Evolutionary conservation across 1,284 basidiomycete species (phyloP).

Genomic region (Chalciporus sp.): DNA sequence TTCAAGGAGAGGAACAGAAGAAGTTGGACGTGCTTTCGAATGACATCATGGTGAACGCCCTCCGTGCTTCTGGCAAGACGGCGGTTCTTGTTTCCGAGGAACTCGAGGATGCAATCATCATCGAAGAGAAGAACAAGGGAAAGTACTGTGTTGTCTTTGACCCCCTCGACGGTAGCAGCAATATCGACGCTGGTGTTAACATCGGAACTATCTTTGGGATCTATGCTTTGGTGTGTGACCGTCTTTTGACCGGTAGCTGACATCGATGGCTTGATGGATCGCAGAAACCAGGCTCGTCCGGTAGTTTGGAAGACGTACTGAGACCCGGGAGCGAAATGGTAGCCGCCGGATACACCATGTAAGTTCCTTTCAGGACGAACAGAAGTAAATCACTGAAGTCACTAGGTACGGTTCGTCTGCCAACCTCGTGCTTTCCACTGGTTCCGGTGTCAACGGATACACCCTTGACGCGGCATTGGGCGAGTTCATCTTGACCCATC

Average conservation of each 20-base stretch:
- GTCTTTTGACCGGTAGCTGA: not conserved
- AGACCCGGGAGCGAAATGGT: constrained; percentile 97
- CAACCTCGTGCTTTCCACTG: constrained; percentile 95
- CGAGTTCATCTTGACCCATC: constrained; percentile 99
- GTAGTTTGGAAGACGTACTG: constrained; percentile 85
- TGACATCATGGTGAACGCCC: constrained; percentile 98
- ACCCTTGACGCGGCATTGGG: constrained; percentile 95
- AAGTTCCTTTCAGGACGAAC: constrained; percentile 33
- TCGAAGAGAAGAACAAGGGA: constrained; percentile 78
- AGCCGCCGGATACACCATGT: constrained; percentile 96
- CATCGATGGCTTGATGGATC: not conserved
- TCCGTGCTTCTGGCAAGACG: constrained; percentile 92
- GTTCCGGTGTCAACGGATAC: constrained; percentile 97
- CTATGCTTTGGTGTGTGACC: constrained; percentile 77
- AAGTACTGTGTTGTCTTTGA: constrained; percentile 98
- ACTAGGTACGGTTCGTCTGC: constrained; percentile 96
- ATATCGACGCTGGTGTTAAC: constrained; percentile 99
- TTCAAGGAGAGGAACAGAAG: constrained; percentile 99
- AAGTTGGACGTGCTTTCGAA: constrained; percentile 98
- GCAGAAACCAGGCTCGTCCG: constrained; percentile 76
- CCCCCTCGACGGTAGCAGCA: constrained; percentile 96
- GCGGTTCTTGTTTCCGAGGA: constrained; percentile 98
- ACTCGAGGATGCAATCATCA: constrained; percentile 89
- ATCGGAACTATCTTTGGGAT: constrained; percentile 99
- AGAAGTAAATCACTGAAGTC: constrained; percentile 12